Evolutionary conservation across 257 asterid species (phyloP), one percentile per base, ranked within the genome.

Genomic region (Mitragyna speciosa): DNA sequence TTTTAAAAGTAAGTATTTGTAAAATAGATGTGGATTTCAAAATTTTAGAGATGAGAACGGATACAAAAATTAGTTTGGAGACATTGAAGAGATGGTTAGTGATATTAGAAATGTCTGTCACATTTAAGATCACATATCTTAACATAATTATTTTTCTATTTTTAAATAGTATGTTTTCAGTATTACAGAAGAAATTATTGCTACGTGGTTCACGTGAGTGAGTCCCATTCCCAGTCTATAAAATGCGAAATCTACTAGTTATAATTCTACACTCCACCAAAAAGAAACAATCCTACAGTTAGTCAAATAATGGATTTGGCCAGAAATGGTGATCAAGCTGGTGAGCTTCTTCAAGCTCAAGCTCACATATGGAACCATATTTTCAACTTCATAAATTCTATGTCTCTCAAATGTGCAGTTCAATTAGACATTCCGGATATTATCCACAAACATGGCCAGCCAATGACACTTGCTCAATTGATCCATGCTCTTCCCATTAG

Each of bases 321-420:
- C 16, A 14, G 28, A 63, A 64, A 73, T 47, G 26, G 28, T 58
- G 65, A 75, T 36, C 39, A 36, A 20, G 76, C n/a, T 45, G 45
- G 48, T 41, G 84, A 82, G 68, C 78, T 78, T 4, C 82, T 85
- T 24, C 71, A 80, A 56, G 86, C 88, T 20, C 88, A 85, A 68
- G 72, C 79, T 68, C 89, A 81, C 75, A 64, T 86, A 63, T 86
- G 86, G 85, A 86, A 86, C 28, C 83, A 80, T 51, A 17, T 73
- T 36, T 86, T 80, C 80, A 79, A 43, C 59, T 86, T 69, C 87
- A 75, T 81, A 75, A 86, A 76, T 33, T 80, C 87, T 4, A 69
- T 76, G 76, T 78, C 89, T 10, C 85, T 86, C 24, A 80, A 81
- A 81, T 86, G 82, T 56, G 89, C 89, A 7, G 33, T 86, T 72